phyloP scores from a whole-genome alignment of 306 rosid species.

The Mimosa bimucronata region DNA sequence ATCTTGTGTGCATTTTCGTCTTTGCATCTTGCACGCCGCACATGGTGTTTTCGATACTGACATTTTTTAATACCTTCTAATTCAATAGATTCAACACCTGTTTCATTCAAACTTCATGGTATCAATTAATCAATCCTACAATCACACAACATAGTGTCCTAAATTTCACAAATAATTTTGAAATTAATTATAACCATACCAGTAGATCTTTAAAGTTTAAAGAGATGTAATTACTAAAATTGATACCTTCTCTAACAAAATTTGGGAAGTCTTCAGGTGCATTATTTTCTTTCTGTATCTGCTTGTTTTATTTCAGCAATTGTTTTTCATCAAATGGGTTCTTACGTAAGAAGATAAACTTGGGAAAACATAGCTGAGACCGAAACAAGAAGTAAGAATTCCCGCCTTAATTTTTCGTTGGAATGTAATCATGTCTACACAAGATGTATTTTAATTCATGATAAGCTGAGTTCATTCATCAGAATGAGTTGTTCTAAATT shows the following conservation, averaged over 20 bases:
- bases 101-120: too few species aligned
- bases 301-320: conserved; percentile 79
- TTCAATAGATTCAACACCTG: too few species aligned
- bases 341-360: conserved; percentile 50
- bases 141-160: too few species aligned
- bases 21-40: conserved; percentile 71
- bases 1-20: conserved; percentile 80
- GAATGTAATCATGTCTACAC: too few species aligned
- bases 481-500: too few species aligned
- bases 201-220: conserved; percentile 13
- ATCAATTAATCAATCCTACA: too few species aligned
- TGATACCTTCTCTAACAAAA: conserved; percentile 90
- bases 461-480: too few species aligned
- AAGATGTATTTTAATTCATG: too few species aligned
- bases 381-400: conserved; percentile 59
- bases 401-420: conserved; percentile 59
- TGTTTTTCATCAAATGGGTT: conserved; percentile 82
- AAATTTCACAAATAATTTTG: too few species aligned
- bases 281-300: conserved; percentile 79
- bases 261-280: conserved; percentile 89
- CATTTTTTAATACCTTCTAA: neutral
- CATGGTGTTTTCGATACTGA: conserved; percentile 66
- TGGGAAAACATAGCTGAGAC: conserved; percentile 63
- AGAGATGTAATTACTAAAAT: neutral
- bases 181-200: neutral